A percentile compares a stretch with the other conserved stretches of the same genome.
phyloP scores from a whole-genome alignment of 768 basidiomycete species.

The Tricholoma terreum region DNA sequence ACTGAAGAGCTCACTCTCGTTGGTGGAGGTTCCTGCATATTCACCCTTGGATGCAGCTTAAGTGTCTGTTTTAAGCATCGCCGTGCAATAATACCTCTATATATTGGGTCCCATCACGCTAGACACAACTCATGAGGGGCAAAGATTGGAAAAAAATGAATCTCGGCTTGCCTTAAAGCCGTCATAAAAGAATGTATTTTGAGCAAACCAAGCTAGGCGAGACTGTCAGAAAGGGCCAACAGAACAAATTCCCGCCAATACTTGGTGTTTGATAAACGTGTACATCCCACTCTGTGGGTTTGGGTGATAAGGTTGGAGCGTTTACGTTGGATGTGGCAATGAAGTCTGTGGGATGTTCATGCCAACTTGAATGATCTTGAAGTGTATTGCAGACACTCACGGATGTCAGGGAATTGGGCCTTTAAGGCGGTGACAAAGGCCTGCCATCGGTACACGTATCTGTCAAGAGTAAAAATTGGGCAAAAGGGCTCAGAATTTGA shows the following conservation, averaged over 20 bases:
- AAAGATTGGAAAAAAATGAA: conserved; percentile 6
- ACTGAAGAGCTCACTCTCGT: conserved; percentile 42
- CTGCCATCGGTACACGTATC: conserved; percentile 49
- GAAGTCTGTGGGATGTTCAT: conserved; percentile 34
- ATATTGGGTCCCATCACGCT: conserved; percentile 53
- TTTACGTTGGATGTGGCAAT: conserved; percentile 45
- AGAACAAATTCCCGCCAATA: conserved; percentile 14
- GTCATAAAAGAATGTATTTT: conserved; percentile 35
- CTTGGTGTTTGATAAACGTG: conserved; percentile 56
- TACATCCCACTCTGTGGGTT: conserved; percentile 46
- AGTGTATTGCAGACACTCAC: conserved; percentile 23
- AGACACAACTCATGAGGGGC: neutral
- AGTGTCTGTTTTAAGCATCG: too few species aligned
- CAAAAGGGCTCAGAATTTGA: neutral
- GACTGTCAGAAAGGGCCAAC: neutral
- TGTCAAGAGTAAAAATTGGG: conserved; percentile 8
- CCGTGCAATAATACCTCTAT: conserved; percentile 31
- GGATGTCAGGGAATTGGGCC: conserved; percentile 43
- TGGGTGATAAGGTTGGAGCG: conserved; percentile 40
- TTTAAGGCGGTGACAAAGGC: conserved; percentile 39
- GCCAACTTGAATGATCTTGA: neutral
- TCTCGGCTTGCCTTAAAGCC: conserved; percentile 16
- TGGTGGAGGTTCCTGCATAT: conserved; percentile 52
- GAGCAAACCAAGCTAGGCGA: conserved; percentile 31
- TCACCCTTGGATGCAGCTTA: conserved; percentile 36